These are phyloP conservation scores for Auriscalpium microsporum DNA, from an alignment of 768 basidiomycete genomes.

Conservation along the genomic window DNA sequence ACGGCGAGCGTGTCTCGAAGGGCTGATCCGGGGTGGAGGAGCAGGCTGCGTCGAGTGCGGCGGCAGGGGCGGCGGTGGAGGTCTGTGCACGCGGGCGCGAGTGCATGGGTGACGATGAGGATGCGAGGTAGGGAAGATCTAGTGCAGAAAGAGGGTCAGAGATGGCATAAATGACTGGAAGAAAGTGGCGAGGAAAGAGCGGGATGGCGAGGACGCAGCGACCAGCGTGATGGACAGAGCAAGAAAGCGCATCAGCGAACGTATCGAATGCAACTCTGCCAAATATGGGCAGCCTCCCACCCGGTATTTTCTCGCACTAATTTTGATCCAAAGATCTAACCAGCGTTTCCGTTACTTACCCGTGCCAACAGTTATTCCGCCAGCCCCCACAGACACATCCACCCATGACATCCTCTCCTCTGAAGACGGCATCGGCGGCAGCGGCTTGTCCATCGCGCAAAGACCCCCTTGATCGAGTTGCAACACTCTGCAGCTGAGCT, in stretches of 20 bases:
- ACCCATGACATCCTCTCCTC: conserved; percentile 12
- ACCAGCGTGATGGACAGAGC: neutral
- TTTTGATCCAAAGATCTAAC: no score
- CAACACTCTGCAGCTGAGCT: neutral
- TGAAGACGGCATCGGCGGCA: conserved; percentile 30
- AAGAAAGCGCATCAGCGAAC: neutral
- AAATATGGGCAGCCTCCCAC: neutral
- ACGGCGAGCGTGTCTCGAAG: conserved; percentile 18
- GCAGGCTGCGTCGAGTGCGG: conserved; percentile 19
- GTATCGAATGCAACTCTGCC: neutral
- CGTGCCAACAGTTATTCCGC: neutral
- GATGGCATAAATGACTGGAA: neutral
- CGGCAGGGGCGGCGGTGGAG: conserved; percentile 20
- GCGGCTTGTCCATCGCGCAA: conserved; percentile 25
- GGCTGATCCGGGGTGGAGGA: conserved; percentile 17
- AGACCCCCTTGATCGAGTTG: neutral
- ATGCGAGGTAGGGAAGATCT: conserved; percentile 15
- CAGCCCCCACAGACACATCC: neutral
- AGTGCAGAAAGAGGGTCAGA: neutral
- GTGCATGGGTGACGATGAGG: conserved; percentile 16
- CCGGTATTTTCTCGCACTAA: neutral
- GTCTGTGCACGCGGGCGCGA: conserved; percentile 34
- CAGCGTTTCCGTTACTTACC: neutral
- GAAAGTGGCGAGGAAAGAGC: neutral
- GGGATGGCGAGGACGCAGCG: neutral